Evolutionary conservation across 2,329 filamentous ascomycete genomes (phyloP).

Genomic region (Sordariomycetes sp.): DNA sequence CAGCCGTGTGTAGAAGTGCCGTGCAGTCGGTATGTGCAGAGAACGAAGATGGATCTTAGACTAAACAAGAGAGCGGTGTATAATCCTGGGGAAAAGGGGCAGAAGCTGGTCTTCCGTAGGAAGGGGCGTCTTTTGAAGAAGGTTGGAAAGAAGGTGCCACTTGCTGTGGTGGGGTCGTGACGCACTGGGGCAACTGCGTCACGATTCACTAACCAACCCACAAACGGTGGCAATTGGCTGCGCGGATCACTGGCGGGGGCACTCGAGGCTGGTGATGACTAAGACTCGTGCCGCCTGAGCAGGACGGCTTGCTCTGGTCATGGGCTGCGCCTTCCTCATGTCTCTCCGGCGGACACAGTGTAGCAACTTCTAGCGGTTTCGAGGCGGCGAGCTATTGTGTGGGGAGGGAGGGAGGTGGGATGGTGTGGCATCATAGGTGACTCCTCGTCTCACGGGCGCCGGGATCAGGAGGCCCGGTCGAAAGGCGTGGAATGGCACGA

Average conservation of each 20-base stretch:
- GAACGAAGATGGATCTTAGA: neutral
- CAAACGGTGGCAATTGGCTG: neutral
- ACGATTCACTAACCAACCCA: neutral
- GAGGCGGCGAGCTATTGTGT: neutral
- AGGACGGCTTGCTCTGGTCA: neutral
- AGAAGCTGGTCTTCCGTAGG: neutral
- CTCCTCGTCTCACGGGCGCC: neutral
- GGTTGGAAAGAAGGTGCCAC: neutral
- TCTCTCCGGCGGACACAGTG: too few species aligned
- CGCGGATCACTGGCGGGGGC: neutral
- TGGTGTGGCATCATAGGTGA: neutral
- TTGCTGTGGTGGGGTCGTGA: neutral
- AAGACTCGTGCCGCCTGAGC: neutral
- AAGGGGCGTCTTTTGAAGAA: neutral
- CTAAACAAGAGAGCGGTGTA: neutral
- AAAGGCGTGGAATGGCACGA: neutral
- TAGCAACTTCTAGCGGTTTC: too few species aligned
- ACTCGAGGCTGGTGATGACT: neutral
- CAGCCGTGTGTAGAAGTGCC: neutral
- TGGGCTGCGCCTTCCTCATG: neutral
- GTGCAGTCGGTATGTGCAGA: neutral
- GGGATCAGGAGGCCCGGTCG: neutral
- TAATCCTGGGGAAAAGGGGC: neutral
- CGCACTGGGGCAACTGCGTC: neutral
- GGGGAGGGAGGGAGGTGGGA: neutral